A percentile compares a stretch with the other conserved stretches of the same genome.
Conservation (phyloP, 768 basidiomycete genomes). For the Leccinum uliginosum region DNA sequence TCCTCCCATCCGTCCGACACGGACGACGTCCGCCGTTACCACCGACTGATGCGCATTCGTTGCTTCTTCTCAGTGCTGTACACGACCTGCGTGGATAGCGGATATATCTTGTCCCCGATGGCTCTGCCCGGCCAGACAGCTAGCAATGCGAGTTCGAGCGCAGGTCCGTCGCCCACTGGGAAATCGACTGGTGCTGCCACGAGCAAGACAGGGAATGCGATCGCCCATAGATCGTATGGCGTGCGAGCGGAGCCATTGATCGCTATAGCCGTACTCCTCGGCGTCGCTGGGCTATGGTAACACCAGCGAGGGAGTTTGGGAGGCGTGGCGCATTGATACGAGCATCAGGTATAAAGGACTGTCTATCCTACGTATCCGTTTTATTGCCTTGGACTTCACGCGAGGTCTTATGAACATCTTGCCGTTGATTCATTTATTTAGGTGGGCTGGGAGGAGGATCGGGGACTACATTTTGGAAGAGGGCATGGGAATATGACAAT, state of each 20-base stretch:
- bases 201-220: neutral
- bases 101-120: constrained; percentile 20
- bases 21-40: neutral
- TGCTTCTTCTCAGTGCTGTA: constrained; percentile 16
- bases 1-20: neutral
- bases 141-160: constrained; percentile 11
- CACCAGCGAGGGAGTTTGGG: neutral
- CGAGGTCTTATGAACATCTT: neutral
- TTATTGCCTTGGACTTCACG: constrained; percentile 6
- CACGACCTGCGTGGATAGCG: constrained; percentile 23
- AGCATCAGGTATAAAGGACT: neutral
- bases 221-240: neutral
- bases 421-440: neutral
- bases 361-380: constrained; percentile 7
- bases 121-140: constrained; percentile 26
- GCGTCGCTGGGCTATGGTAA: constrained; percentile 11
- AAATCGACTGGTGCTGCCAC: neutral
- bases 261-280: constrained; percentile 6
- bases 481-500: constrained; percentile 3
- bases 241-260: neutral
- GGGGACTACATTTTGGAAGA: neutral
- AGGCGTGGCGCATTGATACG: neutral
- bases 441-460: neutral
- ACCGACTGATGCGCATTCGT: neutral
- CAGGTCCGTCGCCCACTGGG: neutral